These are phyloP conservation scores for Suillus weaverae DNA, from an alignment of 768 basidiomycete species.

Conservation along the genomic window DNA sequence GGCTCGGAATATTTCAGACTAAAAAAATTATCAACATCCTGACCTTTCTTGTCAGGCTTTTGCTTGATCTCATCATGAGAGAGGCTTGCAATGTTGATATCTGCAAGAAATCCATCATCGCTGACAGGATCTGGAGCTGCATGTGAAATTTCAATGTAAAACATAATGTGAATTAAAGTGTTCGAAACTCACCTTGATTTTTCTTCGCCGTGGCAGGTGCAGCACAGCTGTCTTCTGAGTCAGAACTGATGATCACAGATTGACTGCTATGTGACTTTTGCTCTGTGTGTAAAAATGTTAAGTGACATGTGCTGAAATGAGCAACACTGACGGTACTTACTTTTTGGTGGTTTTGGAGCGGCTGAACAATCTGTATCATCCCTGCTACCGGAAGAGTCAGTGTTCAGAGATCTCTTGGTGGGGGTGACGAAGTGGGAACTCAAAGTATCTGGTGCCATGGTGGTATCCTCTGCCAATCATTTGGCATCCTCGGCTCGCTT, in stretches of 20 bases:
- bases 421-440: too few species aligned
- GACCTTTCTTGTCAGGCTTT: neutral
- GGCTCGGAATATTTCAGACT: neutral
- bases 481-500: too few species aligned
- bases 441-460: too few species aligned
- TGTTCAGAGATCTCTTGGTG: too few species aligned
- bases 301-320: too few species aligned
- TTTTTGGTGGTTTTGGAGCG: neutral
- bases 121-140: neutral
- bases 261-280: neutral
- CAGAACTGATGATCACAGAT: neutral
- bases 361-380: too few species aligned
- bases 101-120: slow-evolving; percentile 12
- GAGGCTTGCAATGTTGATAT: slow-evolving; percentile 11
- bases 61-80: neutral
- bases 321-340: neutral
- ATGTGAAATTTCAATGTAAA: neutral
- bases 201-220: neutral
- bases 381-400: too few species aligned
- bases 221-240: neutral
- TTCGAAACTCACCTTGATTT: neutral
- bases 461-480: too few species aligned
- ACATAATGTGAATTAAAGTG: too few species aligned
- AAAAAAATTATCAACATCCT: slow-evolving; percentile 3
- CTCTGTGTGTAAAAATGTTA: neutral